Evolutionary conservation across 495 filamentous ascomycete species (phyloP).

Genomic region (Tricharina praecox): DNA sequence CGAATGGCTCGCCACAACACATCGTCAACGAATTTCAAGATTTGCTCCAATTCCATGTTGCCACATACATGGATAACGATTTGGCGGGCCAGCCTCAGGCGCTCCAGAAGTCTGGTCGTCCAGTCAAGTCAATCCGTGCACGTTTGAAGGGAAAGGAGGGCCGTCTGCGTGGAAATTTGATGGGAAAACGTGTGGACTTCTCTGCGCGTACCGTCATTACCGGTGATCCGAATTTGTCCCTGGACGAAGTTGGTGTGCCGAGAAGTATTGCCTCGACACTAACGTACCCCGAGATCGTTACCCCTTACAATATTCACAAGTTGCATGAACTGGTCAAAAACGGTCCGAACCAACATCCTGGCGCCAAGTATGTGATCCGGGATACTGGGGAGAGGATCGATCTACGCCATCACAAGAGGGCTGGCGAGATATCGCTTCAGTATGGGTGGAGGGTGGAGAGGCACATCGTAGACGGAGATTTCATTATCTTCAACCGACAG

Average conservation of each 20-base stretch:
- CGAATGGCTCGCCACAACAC: slow-evolving; percentile 78
- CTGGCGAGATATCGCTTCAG: slow-evolving; percentile 62
- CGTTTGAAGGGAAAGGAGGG: slow-evolving; percentile 98
- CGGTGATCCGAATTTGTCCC: slow-evolving; percentile 85
- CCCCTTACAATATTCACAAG: slow-evolving; percentile 91
- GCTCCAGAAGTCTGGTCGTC: slow-evolving; percentile 86
- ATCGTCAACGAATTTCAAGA: slow-evolving; percentile 76
- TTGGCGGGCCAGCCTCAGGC: slow-evolving; percentile 92
- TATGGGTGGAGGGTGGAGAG: slow-evolving; percentile 98
- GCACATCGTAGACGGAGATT: slow-evolving; percentile 87
- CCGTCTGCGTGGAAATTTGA: slow-evolving; percentile 89
- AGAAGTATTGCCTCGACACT: slow-evolving; percentile 72
- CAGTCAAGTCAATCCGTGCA: slow-evolving; percentile 88
- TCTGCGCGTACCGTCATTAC: slow-evolving; percentile 99
- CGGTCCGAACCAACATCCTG: slow-evolving; percentile 84
- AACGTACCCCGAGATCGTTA: slow-evolving; percentile 94
- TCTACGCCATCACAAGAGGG: slow-evolving; percentile 74
- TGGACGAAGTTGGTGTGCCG: slow-evolving; percentile 94
- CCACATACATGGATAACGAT: slow-evolving; percentile 98
- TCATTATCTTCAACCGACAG: slow-evolving; percentile 98
- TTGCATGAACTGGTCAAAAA: slow-evolving; percentile 76
- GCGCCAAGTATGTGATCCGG: slow-evolving; percentile 86
- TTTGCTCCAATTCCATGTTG: slow-evolving; percentile 92
- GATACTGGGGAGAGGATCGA: slow-evolving; percentile 85
- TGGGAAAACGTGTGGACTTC: slow-evolving; percentile 99